A percentile compares a stretch with the other conserved stretches of the same genome.
phyloP scores from a whole-genome alignment of 768 basidiomycete species.

The Symmetrospora coprosmae region DNA sequence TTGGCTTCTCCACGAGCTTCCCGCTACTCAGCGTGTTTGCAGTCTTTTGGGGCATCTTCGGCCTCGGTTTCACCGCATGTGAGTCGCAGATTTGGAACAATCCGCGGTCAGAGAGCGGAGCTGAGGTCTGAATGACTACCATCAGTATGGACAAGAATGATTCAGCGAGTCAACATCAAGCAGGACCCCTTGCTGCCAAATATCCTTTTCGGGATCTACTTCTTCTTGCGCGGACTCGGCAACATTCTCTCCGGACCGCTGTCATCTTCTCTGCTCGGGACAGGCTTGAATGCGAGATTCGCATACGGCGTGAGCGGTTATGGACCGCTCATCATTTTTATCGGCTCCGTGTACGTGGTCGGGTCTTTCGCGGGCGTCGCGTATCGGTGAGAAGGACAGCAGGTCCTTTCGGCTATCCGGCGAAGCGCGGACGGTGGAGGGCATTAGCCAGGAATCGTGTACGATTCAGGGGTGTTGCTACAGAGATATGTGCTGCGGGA shows the following conservation, averaged over 20 bases:
- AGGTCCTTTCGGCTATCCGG: no score
- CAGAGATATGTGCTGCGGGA: no score
- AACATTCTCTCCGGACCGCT: slow-evolving; percentile 8
- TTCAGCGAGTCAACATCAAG: neutral
- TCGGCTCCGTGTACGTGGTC: no score
- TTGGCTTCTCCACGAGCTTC: neutral
- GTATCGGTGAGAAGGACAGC: no score
- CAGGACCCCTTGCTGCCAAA: neutral
- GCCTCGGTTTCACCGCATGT: slow-evolving; percentile 6
- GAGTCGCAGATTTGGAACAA: no score
- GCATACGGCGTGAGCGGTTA: neutral
- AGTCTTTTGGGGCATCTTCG: slow-evolving; percentile 3
- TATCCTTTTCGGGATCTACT: neutral
- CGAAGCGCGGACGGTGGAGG: no score
- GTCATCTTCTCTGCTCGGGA: neutral
- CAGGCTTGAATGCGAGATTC: neutral
- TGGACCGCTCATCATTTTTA: no score
- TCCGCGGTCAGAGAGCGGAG: no score
- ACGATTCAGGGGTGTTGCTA: no score
- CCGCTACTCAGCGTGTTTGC: slow-evolving; percentile 1
- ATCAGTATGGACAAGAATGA: slow-evolving; percentile 10
- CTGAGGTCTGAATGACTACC: no score
- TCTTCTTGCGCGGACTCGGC: neutral
- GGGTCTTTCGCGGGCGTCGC: no score
- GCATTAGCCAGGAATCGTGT: no score